Evolutionary conservation across 208 protist species (phyloP).

Genomic region (Borovskyia barvae): DNA sequence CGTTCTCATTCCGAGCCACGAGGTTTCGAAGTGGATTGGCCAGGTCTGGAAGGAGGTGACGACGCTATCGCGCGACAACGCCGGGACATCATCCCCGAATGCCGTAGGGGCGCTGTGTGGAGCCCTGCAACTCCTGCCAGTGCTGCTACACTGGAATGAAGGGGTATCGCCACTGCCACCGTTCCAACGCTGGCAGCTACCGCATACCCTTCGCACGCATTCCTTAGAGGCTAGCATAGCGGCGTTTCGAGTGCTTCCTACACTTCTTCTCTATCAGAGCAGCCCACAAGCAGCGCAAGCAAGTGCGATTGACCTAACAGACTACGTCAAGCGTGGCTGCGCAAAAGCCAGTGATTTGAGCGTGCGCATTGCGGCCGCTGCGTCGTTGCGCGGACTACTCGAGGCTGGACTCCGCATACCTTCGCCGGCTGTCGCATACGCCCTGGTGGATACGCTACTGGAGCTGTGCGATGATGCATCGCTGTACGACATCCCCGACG

Average conservation of each 20-base stretch:
- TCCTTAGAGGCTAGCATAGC: slow-evolving; percentile 36
- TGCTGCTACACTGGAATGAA: slow-evolving; percentile 40
- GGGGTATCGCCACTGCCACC: slow-evolving; percentile 29
- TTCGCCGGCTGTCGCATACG: slow-evolving; percentile 21
- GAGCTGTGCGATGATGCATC: slow-evolving; percentile 23
- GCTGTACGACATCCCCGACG: slow-evolving; percentile 12
- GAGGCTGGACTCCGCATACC: slow-evolving; percentile 25
- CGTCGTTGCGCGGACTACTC: slow-evolving; percentile 30
- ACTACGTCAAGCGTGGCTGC: slow-evolving; percentile 36
- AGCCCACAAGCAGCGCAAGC: slow-evolving; percentile 2
- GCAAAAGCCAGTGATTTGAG: slow-evolving; percentile 10
- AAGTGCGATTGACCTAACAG: slow-evolving; percentile 27
- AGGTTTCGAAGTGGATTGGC: slow-evolving; percentile 14
- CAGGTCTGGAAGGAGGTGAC: slow-evolving; percentile 19
- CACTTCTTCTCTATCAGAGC: slow-evolving; percentile 21
- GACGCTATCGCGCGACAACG: slow-evolving; percentile 14
- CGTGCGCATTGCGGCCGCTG: slow-evolving; percentile 32
- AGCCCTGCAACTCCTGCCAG: slow-evolving; percentile 42
- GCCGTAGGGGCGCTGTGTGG: slow-evolving; percentile 27
- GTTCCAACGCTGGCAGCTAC: slow-evolving; percentile 40
- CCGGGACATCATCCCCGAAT: slow-evolving; percentile 14
- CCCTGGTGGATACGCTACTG: slow-evolving; percentile 25
- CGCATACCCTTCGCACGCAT: slow-evolving; percentile 43
- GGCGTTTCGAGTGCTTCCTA: slow-evolving; percentile 39
- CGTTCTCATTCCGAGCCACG: slow-evolving; percentile 11